These are phyloP conservation scores for Backusella macrospora DNA, from an alignment of 192 early-diverging fungal species.

Conservation along the genomic window DNA sequence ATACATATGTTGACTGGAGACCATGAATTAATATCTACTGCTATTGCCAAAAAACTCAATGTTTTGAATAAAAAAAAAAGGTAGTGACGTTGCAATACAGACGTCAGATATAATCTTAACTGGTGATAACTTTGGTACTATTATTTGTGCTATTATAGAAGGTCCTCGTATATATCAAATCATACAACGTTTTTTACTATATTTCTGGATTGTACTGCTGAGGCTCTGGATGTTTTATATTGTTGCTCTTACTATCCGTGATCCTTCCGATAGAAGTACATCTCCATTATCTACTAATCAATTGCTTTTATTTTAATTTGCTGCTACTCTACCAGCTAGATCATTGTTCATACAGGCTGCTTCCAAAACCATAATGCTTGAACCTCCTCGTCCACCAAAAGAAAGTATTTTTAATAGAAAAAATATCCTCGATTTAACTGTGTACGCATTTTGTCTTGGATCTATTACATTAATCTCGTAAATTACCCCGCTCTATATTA, in stretches of 20 bases:
- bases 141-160: constrained; percentile 74
- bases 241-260: constrained; percentile 67
- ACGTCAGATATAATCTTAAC: constrained; percentile 89
- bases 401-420: constrained; percentile 73
- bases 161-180: constrained; percentile 86
- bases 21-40: constrained; percentile 84
- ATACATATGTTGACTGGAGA: constrained; percentile 97
- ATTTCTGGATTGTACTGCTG: constrained; percentile 44
- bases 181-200: constrained; percentile 70
- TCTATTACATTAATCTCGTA: constrained; percentile 61
- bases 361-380: constrained; percentile 68
- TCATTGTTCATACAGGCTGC: constrained; percentile 68
- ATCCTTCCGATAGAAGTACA: constrained; percentile 57
- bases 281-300: constrained; percentile 78
- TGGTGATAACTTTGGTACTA: constrained; percentile 83
- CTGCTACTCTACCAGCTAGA: constrained; percentile 75
- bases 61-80: constrained; percentile 68
- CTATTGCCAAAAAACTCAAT: constrained; percentile 87
- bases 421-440: constrained; percentile 65
- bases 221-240: constrained; percentile 70
- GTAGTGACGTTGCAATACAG: constrained; percentile 90
- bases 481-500: constrained; percentile 62
- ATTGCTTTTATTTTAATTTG: constrained; percentile 80
- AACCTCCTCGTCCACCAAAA: constrained; percentile 67
- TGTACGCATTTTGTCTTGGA: constrained; percentile 63